phyloP scores from a whole-genome alignment of 2,329 filamentous ascomycete species.

The Botrytis tulipae region DNA sequence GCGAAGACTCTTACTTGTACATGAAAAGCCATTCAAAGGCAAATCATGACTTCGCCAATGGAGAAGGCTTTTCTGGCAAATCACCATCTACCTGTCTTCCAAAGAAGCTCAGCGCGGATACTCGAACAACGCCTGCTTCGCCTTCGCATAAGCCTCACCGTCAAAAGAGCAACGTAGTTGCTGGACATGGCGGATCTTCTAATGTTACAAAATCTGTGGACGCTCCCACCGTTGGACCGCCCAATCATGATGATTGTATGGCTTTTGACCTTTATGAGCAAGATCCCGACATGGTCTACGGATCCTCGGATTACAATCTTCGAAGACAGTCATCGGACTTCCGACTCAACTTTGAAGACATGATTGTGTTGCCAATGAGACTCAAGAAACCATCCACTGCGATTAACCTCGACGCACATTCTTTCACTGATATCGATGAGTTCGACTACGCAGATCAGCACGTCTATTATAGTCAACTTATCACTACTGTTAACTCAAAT shows the following conservation, averaged over 20 bases:
- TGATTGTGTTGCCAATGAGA: constrained; percentile 18
- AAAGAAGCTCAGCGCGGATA: constrained; percentile 9
- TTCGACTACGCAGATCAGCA: constrained; percentile 21
- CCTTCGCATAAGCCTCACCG: not conserved
- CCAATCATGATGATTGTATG: constrained; percentile 13
- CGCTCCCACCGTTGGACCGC: not conserved
- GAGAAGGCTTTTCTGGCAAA: not conserved
- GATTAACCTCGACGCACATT: not conserved
- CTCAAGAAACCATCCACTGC: constrained; percentile 2
- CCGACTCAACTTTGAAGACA: constrained; percentile 18
- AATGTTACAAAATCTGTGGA: not conserved
- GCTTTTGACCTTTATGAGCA: constrained; percentile 21
- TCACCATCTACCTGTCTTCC: not conserved
- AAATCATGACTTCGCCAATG: not conserved
- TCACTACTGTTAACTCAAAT: constrained; percentile 8
- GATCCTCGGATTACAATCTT: constrained; percentile 6
- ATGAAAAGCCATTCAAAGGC: constrained; percentile 9
- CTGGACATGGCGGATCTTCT: too few species aligned
- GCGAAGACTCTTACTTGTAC: constrained; percentile 19
- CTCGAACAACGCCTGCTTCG: not conserved
- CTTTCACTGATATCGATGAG: constrained; percentile 12
- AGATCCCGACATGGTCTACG: constrained; percentile 8
- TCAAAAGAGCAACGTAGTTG: not conserved
- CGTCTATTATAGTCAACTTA: constrained; percentile 7
- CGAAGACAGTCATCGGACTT: constrained; percentile 10